A percentile compares a stretch with the other conserved stretches of the same genome.
Conservation (phyloP, 1,284 basidiomycete species). For the Apiotrichum mycotoxinovorans region DNA sequence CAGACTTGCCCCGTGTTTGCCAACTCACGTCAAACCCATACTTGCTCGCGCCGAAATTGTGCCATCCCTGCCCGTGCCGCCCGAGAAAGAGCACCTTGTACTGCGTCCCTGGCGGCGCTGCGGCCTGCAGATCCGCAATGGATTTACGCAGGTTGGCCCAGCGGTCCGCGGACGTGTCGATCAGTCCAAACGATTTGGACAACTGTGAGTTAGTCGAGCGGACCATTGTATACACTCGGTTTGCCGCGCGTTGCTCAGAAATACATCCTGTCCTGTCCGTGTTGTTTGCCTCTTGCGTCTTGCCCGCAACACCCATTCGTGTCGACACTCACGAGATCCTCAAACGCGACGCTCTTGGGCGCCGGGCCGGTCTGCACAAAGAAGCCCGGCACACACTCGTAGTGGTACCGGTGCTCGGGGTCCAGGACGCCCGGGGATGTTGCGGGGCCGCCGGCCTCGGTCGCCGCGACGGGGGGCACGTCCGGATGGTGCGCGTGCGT, state of each 20-base stretch:
- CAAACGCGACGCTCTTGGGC: constrained; percentile 33
- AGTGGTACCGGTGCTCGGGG: constrained; percentile 30
- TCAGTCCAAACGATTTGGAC: constrained; percentile 39
- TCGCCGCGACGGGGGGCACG: constrained; percentile 35
- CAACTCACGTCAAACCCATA: constrained; percentile 62
- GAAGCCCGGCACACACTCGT: constrained; percentile 40
- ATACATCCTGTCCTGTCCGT: no score
- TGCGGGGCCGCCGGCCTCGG: constrained; percentile 36
- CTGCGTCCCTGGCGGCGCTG: constrained; percentile 34
- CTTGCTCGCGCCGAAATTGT: constrained; percentile 60
- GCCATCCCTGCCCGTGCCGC: constrained; percentile 49
- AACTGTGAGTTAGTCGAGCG: constrained; percentile 27
- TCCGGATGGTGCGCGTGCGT: constrained; percentile 19
- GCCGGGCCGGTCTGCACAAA: constrained; percentile 42
- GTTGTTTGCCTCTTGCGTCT: no score
- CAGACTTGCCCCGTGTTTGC: no score
- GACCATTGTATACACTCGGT: no score
- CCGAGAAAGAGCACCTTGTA: constrained; percentile 50
- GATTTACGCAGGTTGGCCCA: constrained; percentile 41
- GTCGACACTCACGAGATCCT: constrained; percentile 41
- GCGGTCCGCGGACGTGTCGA: constrained; percentile 37
- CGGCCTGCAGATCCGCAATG: constrained; percentile 33
- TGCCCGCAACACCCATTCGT: no score
- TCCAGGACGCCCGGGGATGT: constrained; percentile 26
- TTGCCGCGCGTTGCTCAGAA: no score